Evolutionary conservation across 163 green algal genomes (phyloP), one percentile per base, ranked within the genome.

Genomic region (Coccomyxa subellipsoidea): DNA sequence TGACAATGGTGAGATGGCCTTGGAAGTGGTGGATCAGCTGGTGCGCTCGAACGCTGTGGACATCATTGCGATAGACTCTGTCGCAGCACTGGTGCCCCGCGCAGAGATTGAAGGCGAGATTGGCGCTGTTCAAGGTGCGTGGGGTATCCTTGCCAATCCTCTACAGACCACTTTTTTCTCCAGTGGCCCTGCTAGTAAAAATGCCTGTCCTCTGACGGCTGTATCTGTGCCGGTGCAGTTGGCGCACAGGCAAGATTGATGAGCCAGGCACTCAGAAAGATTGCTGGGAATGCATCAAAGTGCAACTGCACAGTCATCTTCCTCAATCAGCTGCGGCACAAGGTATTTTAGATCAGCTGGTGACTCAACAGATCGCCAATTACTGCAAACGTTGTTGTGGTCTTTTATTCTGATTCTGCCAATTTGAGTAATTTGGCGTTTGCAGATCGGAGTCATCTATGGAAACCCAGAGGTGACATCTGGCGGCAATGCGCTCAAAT

Each of bases 91-190:
- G 38, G 88, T 95, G 77, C 96, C 96, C 2, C 83, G 91, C 4
- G 88, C 90, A 15, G 97, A 99, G 91, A 90, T 99, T 70, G 94
- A 99, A 88, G 95, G 94, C 8, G 95, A 98, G 78, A 95, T 98
- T 69, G 96, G 96, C 35, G 90, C 90, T 40, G 59, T 84, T 0
- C 90, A 92, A 85, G 88, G 84, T 85, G 70, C 10, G 84, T 59
- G n/a, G n/a, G n/a, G n/a, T n/a, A n/a, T n/a, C n/a, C n/a, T n/a
- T n/a, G n/a, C n/a, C n/a, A n/a, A n/a, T n/a, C n/a, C n/a, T n/a
- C n/a, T n/a, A n/a, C n/a, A n/a, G n/a, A n/a, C n/a, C n/a, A n/a
- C n/a, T n/a, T n/a, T n/a, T n/a, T n/a, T n/a, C n/a, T n/a, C n/a
- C n/a, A n/a, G n/a, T n/a, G n/a, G n/a, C n/a, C n/a, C n/a, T n/a